phyloP scores from a whole-genome alignment of 306 rosid species.

The Acacia confusa region DNA sequence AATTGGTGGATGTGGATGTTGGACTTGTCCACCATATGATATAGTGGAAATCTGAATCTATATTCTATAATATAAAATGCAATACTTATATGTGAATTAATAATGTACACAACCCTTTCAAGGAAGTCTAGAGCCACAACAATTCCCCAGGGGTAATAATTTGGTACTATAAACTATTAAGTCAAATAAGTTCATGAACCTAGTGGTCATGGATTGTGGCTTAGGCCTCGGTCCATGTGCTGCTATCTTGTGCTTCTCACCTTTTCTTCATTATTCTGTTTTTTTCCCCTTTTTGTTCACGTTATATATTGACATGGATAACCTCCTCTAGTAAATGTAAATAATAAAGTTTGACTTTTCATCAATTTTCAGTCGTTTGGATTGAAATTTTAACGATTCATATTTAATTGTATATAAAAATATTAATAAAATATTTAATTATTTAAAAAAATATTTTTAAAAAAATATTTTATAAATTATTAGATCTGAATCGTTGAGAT shows the following conservation, averaged over 20 bases:
- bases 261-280: not conserved
- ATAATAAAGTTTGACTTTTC: too few species aligned
- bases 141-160: not conserved
- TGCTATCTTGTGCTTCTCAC: not conserved
- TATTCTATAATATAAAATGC: not conserved
- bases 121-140: not conserved
- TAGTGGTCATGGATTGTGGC: too few species aligned
- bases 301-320: too few species aligned
- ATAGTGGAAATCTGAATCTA: not conserved
- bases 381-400: too few species aligned
- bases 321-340: too few species aligned
- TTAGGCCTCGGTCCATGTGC: not conserved
- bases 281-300: not conserved
- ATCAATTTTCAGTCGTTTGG: too few species aligned
- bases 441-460: too few species aligned
- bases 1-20: conserved; percentile 2
- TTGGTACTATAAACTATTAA: too few species aligned
- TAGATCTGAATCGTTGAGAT: too few species aligned
- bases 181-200: not conserved
- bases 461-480: too few species aligned
- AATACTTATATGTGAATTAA: not conserved
- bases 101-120: not conserved
- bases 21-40: not conserved
- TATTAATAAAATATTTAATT: too few species aligned
- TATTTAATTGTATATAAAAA: too few species aligned